Percentiles rank a stretch among this genome's conserved stretches.
These are phyloP conservation scores for Croton laevigatus DNA, from an alignment of 441 rosid species.

Conservation along the genomic window DNA sequence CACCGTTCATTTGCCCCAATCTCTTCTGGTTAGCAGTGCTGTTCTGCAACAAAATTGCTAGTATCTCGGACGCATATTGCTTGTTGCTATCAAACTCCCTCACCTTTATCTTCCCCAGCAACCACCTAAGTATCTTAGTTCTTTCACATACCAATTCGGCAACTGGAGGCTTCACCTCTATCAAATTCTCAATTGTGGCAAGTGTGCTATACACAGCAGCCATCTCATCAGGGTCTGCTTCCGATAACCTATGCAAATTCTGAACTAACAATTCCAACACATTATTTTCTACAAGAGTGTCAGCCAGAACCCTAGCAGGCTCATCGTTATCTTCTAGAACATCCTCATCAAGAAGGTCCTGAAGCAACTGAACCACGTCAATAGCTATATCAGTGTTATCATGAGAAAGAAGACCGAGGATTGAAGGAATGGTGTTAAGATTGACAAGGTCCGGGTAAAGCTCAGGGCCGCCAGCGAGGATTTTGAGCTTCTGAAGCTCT, in stretches of 20 bases:
- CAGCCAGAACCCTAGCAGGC: constrained; percentile 69
- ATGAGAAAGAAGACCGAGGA: constrained; percentile 75
- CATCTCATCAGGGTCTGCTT: constrained; percentile 76
- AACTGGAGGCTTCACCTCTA: constrained; percentile 89
- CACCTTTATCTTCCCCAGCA: constrained; percentile 71
- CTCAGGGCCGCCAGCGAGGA: constrained; percentile 96
- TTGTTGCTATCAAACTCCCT: constrained; percentile 87
- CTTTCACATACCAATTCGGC: constrained; percentile 91
- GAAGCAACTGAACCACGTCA: constrained; percentile 86
- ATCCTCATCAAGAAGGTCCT: constrained; percentile 92
- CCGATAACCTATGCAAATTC: constrained; percentile 79
- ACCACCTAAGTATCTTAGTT: constrained; percentile 81
- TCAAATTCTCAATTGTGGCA: constrained; percentile 89
- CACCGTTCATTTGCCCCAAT: constrained; percentile 93
- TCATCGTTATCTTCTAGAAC: constrained; percentile 87
- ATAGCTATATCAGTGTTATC: constrained; percentile 84
- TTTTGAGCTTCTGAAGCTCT: constrained; percentile 82
- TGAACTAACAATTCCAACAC: constrained; percentile 91
- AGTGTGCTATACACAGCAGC: constrained; percentile 74
- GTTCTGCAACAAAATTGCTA: constrained; percentile 85
- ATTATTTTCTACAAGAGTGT: constrained; percentile 70
- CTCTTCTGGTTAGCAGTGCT: constrained; percentile 83
- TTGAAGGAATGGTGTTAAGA: constrained; percentile 68
- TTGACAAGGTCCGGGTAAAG: constrained; percentile 84
- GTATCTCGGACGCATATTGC: constrained; percentile 91